Conservation (phyloP, 1,284 basidiomycete genomes). For the Austropuccinia psidii region DNA sequence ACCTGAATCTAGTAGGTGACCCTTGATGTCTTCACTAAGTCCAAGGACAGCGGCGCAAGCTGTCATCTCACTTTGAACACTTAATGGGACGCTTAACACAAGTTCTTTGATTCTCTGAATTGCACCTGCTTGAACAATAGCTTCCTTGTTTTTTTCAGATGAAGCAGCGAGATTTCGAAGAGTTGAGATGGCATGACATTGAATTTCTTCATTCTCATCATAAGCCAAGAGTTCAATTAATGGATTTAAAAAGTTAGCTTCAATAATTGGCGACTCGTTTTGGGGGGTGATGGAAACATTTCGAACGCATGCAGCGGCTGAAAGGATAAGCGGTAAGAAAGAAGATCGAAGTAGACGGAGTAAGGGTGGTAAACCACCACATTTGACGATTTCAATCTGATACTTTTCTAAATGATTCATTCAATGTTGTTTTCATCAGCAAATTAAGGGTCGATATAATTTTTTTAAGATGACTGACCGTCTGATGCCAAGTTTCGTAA, state of each 20-base stretch:
- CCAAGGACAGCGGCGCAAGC: conserved; percentile 94
- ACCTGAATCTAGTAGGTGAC: conserved; percentile 92
- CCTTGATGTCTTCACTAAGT: conserved; percentile 87
- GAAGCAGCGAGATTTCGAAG: conserved; percentile 93
- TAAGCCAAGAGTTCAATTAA: conserved; percentile 93
- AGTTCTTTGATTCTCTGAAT: conserved; percentile 96
- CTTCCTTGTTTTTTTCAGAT: conserved; percentile 96
- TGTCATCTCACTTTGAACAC: conserved; percentile 99
- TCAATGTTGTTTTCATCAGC: neutral
- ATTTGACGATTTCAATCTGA: conserved; percentile 96
- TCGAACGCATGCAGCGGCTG: conserved; percentile 94
- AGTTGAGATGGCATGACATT: conserved; percentile 99
- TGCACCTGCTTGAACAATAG: conserved; percentile 97
- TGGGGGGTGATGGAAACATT: conserved; percentile 98
- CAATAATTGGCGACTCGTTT: conserved; percentile 99
- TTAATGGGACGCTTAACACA: conserved; percentile 86
- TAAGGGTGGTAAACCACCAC: conserved; percentile 83
- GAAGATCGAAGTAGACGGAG: conserved; percentile 92
- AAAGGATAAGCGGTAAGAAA: conserved; percentile 96
- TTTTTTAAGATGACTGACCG: conserved; percentile 58
- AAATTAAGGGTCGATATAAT: neutral
- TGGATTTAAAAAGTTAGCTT: conserved; percentile 92
- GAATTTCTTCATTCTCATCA: conserved; percentile 98
- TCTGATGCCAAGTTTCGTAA: conserved; percentile 95
- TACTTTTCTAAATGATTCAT: conserved; percentile 69